Evolutionary conservation across 106 monocot species (phyloP).

Genomic region (Apostasia shenzhenica): DNA sequence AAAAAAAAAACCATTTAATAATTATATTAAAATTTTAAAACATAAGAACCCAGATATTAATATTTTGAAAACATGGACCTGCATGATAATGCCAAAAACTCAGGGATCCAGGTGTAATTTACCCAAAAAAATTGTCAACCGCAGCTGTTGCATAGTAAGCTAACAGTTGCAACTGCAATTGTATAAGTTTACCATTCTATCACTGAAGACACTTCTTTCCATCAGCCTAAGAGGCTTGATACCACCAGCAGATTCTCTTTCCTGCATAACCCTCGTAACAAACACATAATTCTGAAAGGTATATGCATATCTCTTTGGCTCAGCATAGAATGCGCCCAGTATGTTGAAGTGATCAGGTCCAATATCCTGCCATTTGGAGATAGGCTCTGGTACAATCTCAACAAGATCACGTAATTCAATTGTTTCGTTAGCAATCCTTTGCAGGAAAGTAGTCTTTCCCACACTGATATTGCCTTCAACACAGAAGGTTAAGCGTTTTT

Average conservation of each 20-base stretch:
- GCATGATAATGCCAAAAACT: too few relatives aligned
- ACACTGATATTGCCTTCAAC: constrained; percentile 98
- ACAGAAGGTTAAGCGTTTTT: constrained; percentile 92
- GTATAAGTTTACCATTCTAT: constrained; percentile 61
- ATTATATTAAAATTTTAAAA: too few relatives aligned
- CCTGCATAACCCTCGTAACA: constrained; percentile 95
- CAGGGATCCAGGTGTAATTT: too few relatives aligned
- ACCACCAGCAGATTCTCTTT: constrained; percentile 71
- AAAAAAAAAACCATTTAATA: too few relatives aligned
- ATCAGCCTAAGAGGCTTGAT: constrained; percentile 84
- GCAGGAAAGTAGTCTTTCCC: constrained; percentile 89
- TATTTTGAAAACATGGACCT: too few relatives aligned
- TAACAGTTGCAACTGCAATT: too few relatives aligned
- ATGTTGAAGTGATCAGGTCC: constrained; percentile 97
- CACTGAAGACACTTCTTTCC: constrained; percentile 97
- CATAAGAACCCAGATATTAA: too few relatives aligned
- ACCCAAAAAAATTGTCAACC: too few relatives aligned
- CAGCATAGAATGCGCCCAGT: constrained; percentile 85
- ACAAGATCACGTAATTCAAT: constrained; percentile 90
- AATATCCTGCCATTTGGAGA: constrained; percentile 86
- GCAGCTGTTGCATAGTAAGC: too few relatives aligned
- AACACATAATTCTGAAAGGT: constrained; percentile 98
- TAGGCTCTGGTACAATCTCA: constrained; percentile 89
- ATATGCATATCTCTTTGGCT: constrained; percentile 91
- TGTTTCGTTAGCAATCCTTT: constrained; percentile 93